Conservation (phyloP, 202 grass and related monocot species). For the Digitaria exilis region DNA sequence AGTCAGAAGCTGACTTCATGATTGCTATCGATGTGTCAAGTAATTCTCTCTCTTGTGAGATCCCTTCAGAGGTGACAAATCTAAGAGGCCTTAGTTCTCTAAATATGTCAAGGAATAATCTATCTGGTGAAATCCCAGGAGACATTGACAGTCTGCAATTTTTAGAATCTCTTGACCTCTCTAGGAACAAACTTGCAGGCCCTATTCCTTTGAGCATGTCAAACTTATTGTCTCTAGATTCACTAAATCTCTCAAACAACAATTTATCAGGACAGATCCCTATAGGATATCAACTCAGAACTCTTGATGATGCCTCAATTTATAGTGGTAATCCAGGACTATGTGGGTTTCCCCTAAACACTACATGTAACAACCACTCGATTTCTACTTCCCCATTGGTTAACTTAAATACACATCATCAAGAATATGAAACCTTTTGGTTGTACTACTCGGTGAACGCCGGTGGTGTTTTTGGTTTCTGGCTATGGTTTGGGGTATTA, state of each 20-base stretch:
- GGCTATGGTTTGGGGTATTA: conserved; percentile 45
- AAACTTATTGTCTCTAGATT: conserved; percentile 16
- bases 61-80: background rate
- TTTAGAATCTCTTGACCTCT: conserved; percentile 41
- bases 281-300: conserved; percentile 35
- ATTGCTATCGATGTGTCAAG: conserved; percentile 27
- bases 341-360: conserved; percentile 24
- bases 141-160: conserved; percentile 25
- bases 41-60: too few relatives aligned
- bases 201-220: conserved; percentile 38
- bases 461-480: conserved; percentile 43
- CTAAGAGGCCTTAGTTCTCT: conserved; percentile 12
- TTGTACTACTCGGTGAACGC: conserved; percentile 25
- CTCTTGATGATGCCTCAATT: conserved; percentile 42
- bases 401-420: background rate
- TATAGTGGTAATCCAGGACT: conserved; percentile 42
- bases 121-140: conserved; percentile 23
- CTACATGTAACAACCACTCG: background rate
- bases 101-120: conserved; percentile 54
- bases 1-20: background rate
- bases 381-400: background rate
- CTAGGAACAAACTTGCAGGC: conserved; percentile 43
- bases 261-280: conserved; percentile 53
- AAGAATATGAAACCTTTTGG: conserved; percentile 16
- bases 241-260: conserved; percentile 45